These are phyloP conservation scores for Pholiota adiposa DNA, from an alignment of 1,284 basidiomycete genomes.

Conservation along the genomic window DNA sequence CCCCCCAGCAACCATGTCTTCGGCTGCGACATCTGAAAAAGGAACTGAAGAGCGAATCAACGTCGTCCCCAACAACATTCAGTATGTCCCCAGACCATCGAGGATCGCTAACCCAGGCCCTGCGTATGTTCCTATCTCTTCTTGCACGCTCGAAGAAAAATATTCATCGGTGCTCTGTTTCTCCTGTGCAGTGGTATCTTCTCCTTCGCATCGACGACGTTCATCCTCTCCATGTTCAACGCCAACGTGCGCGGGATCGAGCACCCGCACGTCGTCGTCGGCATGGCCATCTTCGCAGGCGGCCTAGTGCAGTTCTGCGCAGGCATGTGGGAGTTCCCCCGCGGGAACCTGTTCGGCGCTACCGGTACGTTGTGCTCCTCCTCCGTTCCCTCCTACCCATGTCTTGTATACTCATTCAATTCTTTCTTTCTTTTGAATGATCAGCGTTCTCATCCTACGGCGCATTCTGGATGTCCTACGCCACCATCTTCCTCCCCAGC, in stretches of 20 bases:
- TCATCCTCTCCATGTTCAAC: slow-evolving; percentile 74
- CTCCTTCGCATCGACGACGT: slow-evolving; percentile 75
- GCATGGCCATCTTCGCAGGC: slow-evolving; percentile 83
- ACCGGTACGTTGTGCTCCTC: slow-evolving; percentile 51
- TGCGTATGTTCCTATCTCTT: slow-evolving; percentile 42
- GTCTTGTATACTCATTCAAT: background rate
- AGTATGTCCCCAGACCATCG: slow-evolving; percentile 10
- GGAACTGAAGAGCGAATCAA: slow-evolving; percentile 9
- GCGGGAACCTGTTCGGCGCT: slow-evolving; percentile 72
- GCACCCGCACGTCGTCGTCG: slow-evolving; percentile 77
- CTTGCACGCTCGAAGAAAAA: background rate
- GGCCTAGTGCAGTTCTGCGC: slow-evolving; percentile 81
- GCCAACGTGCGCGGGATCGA: slow-evolving; percentile 52
- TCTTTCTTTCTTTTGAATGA: background rate
- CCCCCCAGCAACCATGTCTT: background rate
- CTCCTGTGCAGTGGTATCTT: slow-evolving; percentile 55
- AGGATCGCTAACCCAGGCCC: slow-evolving; percentile 57
- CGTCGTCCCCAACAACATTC: background rate
- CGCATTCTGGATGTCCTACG: slow-evolving; percentile 85
- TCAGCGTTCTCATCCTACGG: slow-evolving; percentile 85
- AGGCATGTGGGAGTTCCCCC: slow-evolving; percentile 84
- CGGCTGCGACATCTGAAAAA: too few species aligned
- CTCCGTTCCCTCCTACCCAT: background rate
- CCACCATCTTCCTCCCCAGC: slow-evolving; percentile 65
- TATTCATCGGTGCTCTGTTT: background rate